These are phyloP conservation scores for Tetrahymena thermophila DNA, from an alignment of 73 alveolate genomes.

Conservation along the genomic window DNA sequence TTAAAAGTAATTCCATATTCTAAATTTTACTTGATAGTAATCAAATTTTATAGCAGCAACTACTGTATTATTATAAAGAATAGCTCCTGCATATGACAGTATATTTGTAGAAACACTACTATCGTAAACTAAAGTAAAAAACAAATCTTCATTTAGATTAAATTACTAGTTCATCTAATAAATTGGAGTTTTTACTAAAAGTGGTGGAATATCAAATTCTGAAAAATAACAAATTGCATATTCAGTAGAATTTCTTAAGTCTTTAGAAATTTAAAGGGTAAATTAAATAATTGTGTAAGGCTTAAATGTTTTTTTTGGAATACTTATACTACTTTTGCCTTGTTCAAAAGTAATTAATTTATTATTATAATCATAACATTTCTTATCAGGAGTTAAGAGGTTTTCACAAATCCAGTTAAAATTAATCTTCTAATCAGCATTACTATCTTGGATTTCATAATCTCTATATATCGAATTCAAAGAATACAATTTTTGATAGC, in stretches of 20 bases:
- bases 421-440: background rate
- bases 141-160: background rate
- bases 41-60: background rate
- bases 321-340: background rate
- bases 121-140: background rate
- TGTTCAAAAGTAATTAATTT: background rate
- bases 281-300: background rate
- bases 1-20: background rate
- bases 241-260: background rate
- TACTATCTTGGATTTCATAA: background rate
- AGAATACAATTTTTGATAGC: background rate
- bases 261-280: background rate
- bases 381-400: background rate
- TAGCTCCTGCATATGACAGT: background rate
- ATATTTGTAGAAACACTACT: background rate
- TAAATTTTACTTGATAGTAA: background rate
- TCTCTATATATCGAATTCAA: background rate
- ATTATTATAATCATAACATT: background rate
- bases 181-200: background rate
- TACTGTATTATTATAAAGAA: background rate
- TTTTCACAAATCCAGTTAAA: background rate
- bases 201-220: background rate
- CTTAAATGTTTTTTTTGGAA: background rate
- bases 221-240: background rate
- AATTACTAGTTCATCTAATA: too few species aligned